phyloP scores from a whole-genome alignment of 805 yeast species.

The Priceomyces fermenticarens region DNA sequence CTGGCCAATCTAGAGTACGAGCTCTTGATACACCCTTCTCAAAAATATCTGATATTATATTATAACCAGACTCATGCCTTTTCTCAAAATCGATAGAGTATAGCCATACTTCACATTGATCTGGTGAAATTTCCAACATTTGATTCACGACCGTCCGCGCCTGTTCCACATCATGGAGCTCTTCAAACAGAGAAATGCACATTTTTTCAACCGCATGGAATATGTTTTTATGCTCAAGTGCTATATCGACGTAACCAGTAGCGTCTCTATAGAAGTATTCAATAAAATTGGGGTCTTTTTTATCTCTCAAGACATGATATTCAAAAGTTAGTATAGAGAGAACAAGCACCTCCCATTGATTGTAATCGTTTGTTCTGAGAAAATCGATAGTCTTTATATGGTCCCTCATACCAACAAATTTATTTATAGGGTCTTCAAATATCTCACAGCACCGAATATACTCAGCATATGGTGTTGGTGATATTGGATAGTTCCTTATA shows the following conservation, averaged over 20 bases:
- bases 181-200: slow-evolving; percentile 31
- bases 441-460: slow-evolving; percentile 15
- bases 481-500: slow-evolving; percentile 21
- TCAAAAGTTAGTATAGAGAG: slow-evolving; percentile 19
- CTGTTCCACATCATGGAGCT: slow-evolving; percentile 20
- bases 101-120: slow-evolving; percentile 49
- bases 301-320: slow-evolving; percentile 3
- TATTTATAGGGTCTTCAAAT: slow-evolving; percentile 8
- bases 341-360: slow-evolving; percentile 33
- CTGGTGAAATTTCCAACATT: slow-evolving; percentile 21
- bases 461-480: slow-evolving; percentile 25
- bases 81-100: slow-evolving; percentile 40
- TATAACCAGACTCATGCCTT: slow-evolving; percentile 18
- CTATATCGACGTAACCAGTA: slow-evolving; percentile 17
- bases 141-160: slow-evolving; percentile 22
- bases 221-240: slow-evolving; percentile 29
- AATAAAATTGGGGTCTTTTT: slow-evolving; percentile 6
- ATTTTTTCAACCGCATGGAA: slow-evolving; percentile 45
- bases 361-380: slow-evolving; percentile 15
- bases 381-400: slow-evolving; percentile 13
- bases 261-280: slow-evolving; percentile 18
- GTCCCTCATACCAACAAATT: slow-evolving; percentile 6
- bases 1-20: slow-evolving; percentile 47
- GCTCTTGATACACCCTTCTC: slow-evolving; percentile 25
- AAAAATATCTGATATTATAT: slow-evolving; percentile 24